Conservation (phyloP, 2,329 filamentous ascomycete species). For the Nemania serpens region DNA sequence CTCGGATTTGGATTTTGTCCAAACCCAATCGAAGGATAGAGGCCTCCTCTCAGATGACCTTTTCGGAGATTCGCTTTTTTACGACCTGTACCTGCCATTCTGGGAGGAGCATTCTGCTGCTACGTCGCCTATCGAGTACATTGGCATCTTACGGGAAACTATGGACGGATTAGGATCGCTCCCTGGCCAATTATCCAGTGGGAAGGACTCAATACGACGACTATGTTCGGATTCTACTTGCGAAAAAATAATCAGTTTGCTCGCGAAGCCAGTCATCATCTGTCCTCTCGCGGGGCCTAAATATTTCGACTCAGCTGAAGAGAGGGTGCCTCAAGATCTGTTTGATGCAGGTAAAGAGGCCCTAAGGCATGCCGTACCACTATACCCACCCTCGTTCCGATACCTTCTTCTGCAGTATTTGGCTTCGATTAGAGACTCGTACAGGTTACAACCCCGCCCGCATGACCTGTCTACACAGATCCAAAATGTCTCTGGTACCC, state of each 20-base stretch:
- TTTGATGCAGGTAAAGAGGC: conserved; percentile 35
- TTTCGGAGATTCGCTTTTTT: conserved; percentile 40
- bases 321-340: conserved; percentile 30
- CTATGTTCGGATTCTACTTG: conserved; percentile 39
- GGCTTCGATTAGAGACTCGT: conserved; percentile 34
- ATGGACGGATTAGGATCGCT: conserved; percentile 39
- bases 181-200: conserved; percentile 35
- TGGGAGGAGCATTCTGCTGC: conserved; percentile 33
- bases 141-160: conserved; percentile 34
- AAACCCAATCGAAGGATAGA: background rate
- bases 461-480: conserved; percentile 34
- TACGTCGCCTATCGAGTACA: conserved; percentile 29
- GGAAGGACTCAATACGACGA: conserved; percentile 12
- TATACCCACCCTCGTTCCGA: conserved; percentile 39
- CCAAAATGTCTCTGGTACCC: conserved; percentile 47
- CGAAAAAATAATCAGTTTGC: conserved; percentile 34
- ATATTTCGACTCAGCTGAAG: conserved; percentile 21
- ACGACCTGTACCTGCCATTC: conserved; percentile 35
- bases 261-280: conserved; percentile 35
- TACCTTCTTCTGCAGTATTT: conserved; percentile 39
- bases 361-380: conserved; percentile 35
- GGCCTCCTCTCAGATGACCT: conserved; percentile 35
- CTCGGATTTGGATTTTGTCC: conserved; percentile 23
- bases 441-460: conserved; percentile 25
- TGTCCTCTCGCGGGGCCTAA: conserved; percentile 33